A percentile compares a stretch with the other conserved stretches of the same genome.
Evolutionary conservation across 306 rosid genomes (phyloP).

Genomic region (Canavalia gladiata): DNA sequence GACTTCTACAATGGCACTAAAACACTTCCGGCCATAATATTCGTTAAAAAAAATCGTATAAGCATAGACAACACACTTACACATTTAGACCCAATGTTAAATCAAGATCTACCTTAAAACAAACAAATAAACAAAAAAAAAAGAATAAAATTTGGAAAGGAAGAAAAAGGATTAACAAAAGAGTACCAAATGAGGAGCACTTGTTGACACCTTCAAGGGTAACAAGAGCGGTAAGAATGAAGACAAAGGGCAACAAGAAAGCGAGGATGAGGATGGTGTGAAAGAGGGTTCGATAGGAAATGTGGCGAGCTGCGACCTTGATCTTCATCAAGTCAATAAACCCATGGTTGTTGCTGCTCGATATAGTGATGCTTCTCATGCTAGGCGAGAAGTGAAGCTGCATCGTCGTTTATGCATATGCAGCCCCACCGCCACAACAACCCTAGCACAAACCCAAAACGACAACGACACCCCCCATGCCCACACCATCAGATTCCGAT

Average conservation of each 20-base stretch:
- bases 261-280: slow-evolving; percentile 98
- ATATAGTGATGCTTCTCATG: slow-evolving; percentile 99
- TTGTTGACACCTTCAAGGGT: slow-evolving; percentile 99
- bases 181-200: slow-evolving; percentile 97
- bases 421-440: slow-evolving; percentile 72
- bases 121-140: neutral
- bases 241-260: slow-evolving; percentile 93
- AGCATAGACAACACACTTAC: neutral
- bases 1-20: slow-evolving; percentile 21
- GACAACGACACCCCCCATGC: slow-evolving; percentile 54
- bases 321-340: slow-evolving; percentile 99
- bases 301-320: slow-evolving; percentile 99
- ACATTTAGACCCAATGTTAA: neutral
- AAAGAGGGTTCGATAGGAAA: slow-evolving; percentile 97
- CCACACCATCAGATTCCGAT: slow-evolving; percentile 77
- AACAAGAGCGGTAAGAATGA: slow-evolving; percentile 98
- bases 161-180: slow-evolving; percentile 1
- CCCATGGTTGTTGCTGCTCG: slow-evolving; percentile 99
- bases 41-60: neutral
- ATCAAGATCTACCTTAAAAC: slow-evolving; percentile 58
- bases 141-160: neutral
- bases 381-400: slow-evolving; percentile 99
- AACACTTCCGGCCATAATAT: slow-evolving; percentile 33
- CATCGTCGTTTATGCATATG: slow-evolving; percentile 95
- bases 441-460: slow-evolving; percentile 52